These are phyloP conservation scores for Phytopythium litorale DNA, from an alignment of 352 stramenopile genomes.

Conservation along the genomic window DNA sequence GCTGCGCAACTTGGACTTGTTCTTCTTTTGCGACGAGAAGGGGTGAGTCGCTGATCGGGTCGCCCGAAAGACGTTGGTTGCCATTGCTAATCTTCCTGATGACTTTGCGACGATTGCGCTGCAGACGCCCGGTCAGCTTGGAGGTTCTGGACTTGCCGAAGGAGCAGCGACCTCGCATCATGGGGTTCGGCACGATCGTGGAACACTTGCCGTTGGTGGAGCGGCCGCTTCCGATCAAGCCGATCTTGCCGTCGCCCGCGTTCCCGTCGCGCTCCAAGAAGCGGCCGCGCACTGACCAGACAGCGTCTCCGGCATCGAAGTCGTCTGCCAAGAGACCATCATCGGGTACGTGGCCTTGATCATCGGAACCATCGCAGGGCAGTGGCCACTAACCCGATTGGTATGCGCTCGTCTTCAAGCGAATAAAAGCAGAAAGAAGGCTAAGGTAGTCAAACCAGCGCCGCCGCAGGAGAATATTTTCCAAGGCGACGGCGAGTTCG, in stretches of 20 bases:
- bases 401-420: neutral
- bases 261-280: constrained; percentile 76
- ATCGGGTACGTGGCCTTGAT: neutral
- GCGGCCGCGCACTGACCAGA: constrained; percentile 48
- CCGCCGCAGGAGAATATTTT: constrained; percentile 23
- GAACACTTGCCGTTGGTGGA: constrained; percentile 62
- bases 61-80: neutral
- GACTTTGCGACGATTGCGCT: neutral
- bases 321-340: constrained; percentile 9
- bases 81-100: neutral
- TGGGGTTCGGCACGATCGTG: constrained; percentile 80
- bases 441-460: constrained; percentile 11
- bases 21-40: constrained; percentile 85
- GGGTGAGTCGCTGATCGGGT: constrained; percentile 38
- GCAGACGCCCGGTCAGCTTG: constrained; percentile 68
- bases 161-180: constrained; percentile 73
- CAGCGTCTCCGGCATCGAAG: constrained; percentile 23
- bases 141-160: constrained; percentile 76
- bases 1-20: constrained; percentile 76
- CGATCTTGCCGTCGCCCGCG: constrained; percentile 62
- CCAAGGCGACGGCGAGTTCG: constrained; percentile 45
- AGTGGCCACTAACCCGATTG: neutral
- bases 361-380: neutral
- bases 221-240: constrained; percentile 60
- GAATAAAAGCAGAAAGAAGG: constrained; percentile 18